Evolutionary conservation across 768 basidiomycete genomes (phyloP).

Genomic region (Rhizopogon roseolus): DNA sequence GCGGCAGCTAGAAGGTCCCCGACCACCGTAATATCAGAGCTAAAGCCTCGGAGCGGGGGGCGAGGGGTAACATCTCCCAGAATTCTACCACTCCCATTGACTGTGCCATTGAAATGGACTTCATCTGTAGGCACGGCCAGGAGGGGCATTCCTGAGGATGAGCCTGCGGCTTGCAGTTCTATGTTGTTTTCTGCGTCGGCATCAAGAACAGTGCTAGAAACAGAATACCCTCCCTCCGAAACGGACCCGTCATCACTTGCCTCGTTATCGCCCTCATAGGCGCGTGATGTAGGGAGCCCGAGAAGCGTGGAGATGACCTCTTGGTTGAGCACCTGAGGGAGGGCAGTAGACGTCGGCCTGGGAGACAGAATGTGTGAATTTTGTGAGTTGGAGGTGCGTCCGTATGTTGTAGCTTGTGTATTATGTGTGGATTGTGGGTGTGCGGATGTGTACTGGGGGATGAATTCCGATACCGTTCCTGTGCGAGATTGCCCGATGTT

Average conservation of each 20-base stretch:
- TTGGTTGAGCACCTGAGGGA: slow-evolving; percentile 66
- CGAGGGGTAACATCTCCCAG: slow-evolving; percentile 61
- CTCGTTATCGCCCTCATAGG: slow-evolving; percentile 58
- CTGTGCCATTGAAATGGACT: slow-evolving; percentile 13
- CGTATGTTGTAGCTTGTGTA: slow-evolving; percentile 3
- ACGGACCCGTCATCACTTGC: slow-evolving; percentile 29
- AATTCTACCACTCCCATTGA: slow-evolving; percentile 13
- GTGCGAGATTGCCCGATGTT: slow-evolving; percentile 14
- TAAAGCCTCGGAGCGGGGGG: slow-evolving; percentile 34
- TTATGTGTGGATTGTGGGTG: slow-evolving; percentile 9
- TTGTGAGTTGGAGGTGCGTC: slow-evolving; percentile 20
- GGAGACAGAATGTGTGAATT: slow-evolving; percentile 46
- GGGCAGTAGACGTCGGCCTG: slow-evolving; percentile 44
- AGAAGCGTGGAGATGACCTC: slow-evolving; percentile 65
- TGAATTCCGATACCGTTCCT: not conserved
- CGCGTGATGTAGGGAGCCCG: slow-evolving; percentile 41
- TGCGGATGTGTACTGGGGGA: slow-evolving; percentile 15
- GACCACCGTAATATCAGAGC: slow-evolving; percentile 27
- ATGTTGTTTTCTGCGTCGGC: slow-evolving; percentile 26
- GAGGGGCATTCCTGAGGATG: slow-evolving; percentile 29
- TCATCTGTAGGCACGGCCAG: slow-evolving; percentile 18
- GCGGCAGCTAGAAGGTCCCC: slow-evolving; percentile 22
- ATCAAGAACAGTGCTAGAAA: slow-evolving; percentile 33
- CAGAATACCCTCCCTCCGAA: slow-evolving; percentile 35
- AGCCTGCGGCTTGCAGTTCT: slow-evolving; percentile 22